These are phyloP conservation scores for Fusarium globosum DNA, from an alignment of 2,329 filamentous ascomycete species.

Conservation along the genomic window DNA sequence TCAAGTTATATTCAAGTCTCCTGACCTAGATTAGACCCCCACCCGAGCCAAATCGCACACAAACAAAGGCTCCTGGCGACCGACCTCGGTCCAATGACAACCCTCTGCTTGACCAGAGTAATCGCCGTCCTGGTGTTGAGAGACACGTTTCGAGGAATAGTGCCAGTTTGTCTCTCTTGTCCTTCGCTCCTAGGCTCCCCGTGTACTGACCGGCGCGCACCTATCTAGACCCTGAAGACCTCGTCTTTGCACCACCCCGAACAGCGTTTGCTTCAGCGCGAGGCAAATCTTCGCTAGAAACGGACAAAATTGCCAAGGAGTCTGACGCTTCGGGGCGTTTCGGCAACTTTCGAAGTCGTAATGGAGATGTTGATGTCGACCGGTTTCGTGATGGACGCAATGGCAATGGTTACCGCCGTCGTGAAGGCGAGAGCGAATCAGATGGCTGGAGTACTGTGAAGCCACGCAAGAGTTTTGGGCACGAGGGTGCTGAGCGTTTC, in stretches of 20 bases:
- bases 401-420: slow-evolving; percentile 61
- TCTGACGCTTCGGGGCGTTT: slow-evolving; percentile 67
- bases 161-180: slow-evolving; percentile 60
- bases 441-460: slow-evolving; percentile 82
- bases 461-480: slow-evolving; percentile 78
- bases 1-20: slow-evolving; percentile 30
- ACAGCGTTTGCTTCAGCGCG: slow-evolving; percentile 84
- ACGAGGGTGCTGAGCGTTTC: slow-evolving; percentile 78
- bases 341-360: slow-evolving; percentile 63
- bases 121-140: slow-evolving; percentile 63
- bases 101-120: slow-evolving; percentile 60
- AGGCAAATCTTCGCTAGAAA: slow-evolving; percentile 62
- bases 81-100: slow-evolving; percentile 58
- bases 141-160: slow-evolving; percentile 67
- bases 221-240: slow-evolving; percentile 75
- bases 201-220: slow-evolving; percentile 28
- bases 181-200: background rate
- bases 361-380: slow-evolving; percentile 63
- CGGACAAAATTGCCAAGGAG: slow-evolving; percentile 65
- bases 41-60: slow-evolving; percentile 59
- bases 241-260: slow-evolving; percentile 86
- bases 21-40: slow-evolving; percentile 53
- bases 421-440: slow-evolving; percentile 68
- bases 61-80: slow-evolving; percentile 57
- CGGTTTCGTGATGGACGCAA: slow-evolving; percentile 63